Evolutionary conservation across 2,329 filamentous ascomycete genomes (phyloP).

Genomic region (Sporothrix dimorphospora): DNA sequence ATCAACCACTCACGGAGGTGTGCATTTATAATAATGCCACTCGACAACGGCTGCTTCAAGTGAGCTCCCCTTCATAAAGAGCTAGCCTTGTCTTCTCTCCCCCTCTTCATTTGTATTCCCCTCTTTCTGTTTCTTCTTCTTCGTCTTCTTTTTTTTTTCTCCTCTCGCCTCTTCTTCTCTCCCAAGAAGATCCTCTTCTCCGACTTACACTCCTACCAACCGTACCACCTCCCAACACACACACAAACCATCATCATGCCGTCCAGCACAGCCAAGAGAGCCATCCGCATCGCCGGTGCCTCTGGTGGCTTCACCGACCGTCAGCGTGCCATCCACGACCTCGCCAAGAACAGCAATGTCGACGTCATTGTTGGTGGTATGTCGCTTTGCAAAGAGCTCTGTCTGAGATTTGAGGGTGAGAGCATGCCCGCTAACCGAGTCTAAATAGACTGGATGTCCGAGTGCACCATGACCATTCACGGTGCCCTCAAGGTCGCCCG

Average conservation of each 20-base stretch:
- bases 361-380: slow-evolving; percentile 40
- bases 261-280: slow-evolving; percentile 37
- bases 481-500: slow-evolving; percentile 39
- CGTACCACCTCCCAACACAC: neutral
- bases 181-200: neutral
- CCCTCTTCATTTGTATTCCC: neutral
- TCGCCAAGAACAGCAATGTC: slow-evolving; percentile 45
- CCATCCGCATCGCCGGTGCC: slow-evolving; percentile 48
- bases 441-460: slow-evolving; percentile 39
- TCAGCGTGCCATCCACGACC: slow-evolving; percentile 46
- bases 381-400: neutral
- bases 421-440: neutral
- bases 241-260: slow-evolving; percentile 19
- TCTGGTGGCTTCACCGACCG: slow-evolving; percentile 50
- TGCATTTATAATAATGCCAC: slow-evolving; percentile 13
- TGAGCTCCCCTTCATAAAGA: neutral
- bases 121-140: neutral
- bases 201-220: neutral
- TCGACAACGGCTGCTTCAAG: neutral
- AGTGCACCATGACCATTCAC: slow-evolving; percentile 42
- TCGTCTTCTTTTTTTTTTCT: neutral
- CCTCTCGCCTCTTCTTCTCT: neutral
- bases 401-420: too few species aligned
- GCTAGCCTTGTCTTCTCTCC: slow-evolving; percentile 11
- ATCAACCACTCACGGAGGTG: neutral